Evolutionary conservation across 345 rosid species (phyloP).

Genomic region (Adansonia digitata): DNA sequence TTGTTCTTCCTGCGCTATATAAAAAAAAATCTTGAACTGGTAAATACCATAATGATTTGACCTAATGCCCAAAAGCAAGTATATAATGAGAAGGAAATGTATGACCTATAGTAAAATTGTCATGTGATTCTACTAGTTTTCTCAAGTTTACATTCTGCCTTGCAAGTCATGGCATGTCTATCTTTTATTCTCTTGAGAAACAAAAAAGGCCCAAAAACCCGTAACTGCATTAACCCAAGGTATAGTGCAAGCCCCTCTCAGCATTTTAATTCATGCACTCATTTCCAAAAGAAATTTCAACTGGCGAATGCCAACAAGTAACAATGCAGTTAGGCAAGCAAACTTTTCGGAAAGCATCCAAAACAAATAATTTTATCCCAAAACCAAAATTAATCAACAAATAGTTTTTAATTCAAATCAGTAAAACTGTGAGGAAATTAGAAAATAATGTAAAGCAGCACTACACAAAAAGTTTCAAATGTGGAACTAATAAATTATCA

Average conservation of each 20-base stretch:
- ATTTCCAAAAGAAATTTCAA: not conserved
- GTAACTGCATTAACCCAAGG: not conserved
- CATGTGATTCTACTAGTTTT: not conserved
- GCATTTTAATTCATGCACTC: not conserved
- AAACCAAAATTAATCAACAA: not conserved
- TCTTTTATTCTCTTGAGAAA: not conserved
- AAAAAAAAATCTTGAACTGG: not conserved
- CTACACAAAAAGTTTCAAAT: not conserved
- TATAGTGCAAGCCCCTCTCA: not conserved
- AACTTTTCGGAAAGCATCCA: not conserved
- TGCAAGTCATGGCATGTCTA: not conserved
- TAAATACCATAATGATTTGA: not conserved
- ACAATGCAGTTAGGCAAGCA: not conserved
- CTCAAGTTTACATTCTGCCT: not conserved
- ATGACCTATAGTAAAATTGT: not conserved
- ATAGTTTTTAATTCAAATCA: not conserved
- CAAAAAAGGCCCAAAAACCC: not conserved
- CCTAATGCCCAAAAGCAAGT: not conserved
- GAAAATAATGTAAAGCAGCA: not conserved
- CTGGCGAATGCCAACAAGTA: not conserved
- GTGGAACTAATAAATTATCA: not conserved
- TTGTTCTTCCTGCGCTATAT: too few species aligned
- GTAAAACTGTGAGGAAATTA: not conserved
- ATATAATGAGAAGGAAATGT: not conserved
- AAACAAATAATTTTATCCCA: not conserved